A percentile compares a stretch with the other conserved stretches of the same genome.
Evolutionary conservation across 2,329 filamentous ascomycete genomes (phyloP).

Genomic region (Colletotrichum cordylinicola): DNA sequence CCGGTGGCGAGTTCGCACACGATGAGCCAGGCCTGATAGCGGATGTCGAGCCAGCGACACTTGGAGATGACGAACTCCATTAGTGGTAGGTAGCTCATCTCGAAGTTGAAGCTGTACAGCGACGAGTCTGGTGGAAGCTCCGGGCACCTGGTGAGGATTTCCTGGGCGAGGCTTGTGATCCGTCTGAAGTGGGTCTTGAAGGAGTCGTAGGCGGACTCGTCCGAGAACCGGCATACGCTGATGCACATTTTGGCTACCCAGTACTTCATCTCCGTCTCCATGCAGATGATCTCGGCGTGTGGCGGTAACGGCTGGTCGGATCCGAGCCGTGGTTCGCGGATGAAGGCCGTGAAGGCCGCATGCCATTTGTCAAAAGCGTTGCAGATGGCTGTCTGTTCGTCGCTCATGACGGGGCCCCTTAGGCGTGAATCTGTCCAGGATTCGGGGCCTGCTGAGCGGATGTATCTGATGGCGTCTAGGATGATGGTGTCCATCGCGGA

Average conservation of each 20-base stretch:
- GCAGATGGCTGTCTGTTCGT: conserved; percentile 10
- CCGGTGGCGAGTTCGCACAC: background rate
- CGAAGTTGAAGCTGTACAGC: conserved; percentile 3
- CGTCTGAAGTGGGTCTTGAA: conserved; percentile 5
- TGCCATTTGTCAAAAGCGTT: conserved; percentile 6
- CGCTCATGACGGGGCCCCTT: conserved; percentile 2
- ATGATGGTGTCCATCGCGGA: conserved; percentile 16
- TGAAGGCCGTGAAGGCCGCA: conserved; percentile 6
- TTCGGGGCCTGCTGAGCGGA: conserved; percentile 3
- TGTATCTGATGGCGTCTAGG: conserved; percentile 10
- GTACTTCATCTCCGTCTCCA: conserved; percentile 18
- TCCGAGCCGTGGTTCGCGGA: background rate
- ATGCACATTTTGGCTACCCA: conserved; percentile 11
- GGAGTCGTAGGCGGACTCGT: conserved; percentile 13
- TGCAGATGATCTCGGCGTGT: conserved; percentile 2
- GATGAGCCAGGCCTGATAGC: conserved; percentile 11
- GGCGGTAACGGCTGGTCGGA: background rate
- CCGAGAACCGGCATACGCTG: conserved; percentile 11
- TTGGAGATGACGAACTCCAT: conserved; percentile 17
- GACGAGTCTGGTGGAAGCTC: background rate
- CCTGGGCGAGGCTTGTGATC: background rate
- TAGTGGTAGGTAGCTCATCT: conserved; percentile 9
- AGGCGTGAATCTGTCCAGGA: conserved; percentile 14
- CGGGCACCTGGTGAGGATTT: background rate
- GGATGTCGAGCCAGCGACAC: conserved; percentile 18